Conservation (phyloP, 306 rosid genomes). For the Vigna reflexopilosa region DNA sequence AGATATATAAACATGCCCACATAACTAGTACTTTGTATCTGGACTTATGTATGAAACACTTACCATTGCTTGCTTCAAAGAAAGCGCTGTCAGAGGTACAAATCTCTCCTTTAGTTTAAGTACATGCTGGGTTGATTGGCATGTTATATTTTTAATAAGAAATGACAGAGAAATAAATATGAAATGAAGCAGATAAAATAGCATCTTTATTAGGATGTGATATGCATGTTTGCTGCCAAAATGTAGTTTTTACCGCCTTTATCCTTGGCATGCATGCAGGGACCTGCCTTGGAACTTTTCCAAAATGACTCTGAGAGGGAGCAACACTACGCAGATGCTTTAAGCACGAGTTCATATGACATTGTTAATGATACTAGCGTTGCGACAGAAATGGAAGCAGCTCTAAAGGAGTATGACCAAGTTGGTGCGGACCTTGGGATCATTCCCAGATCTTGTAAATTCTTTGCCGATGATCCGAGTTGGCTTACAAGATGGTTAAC, state of each 20-base stretch:
- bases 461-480: conserved; percentile 78
- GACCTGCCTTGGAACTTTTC: conserved; percentile 73
- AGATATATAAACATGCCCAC: background rate
- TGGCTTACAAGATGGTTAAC: conserved; percentile 92
- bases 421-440: conserved; percentile 88
- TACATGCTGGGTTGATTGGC: conserved; percentile 22
- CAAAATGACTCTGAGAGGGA: conserved; percentile 70
- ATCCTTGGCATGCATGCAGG: conserved; percentile 55
- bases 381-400: conserved; percentile 82
- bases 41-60: background rate
- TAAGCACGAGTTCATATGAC: conserved; percentile 62
- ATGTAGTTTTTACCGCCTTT: background rate
- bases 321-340: conserved; percentile 73
- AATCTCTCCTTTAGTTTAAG: conserved; percentile 17
- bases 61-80: conserved; percentile 17
- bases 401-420: conserved; percentile 77
- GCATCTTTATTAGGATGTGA: no score
- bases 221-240: background rate
- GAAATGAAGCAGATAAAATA: no score
- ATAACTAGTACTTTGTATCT: conserved; percentile 16
- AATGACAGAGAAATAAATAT: no score
- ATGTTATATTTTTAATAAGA: background rate
- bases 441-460: conserved; percentile 73
- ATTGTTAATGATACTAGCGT: conserved; percentile 57
- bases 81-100: background rate